Percentiles rank a stretch among this genome's conserved stretches.
phyloP scores from a whole-genome alignment of 2,329 filamentous ascomycete species.

The Fusarium dimerum region DNA sequence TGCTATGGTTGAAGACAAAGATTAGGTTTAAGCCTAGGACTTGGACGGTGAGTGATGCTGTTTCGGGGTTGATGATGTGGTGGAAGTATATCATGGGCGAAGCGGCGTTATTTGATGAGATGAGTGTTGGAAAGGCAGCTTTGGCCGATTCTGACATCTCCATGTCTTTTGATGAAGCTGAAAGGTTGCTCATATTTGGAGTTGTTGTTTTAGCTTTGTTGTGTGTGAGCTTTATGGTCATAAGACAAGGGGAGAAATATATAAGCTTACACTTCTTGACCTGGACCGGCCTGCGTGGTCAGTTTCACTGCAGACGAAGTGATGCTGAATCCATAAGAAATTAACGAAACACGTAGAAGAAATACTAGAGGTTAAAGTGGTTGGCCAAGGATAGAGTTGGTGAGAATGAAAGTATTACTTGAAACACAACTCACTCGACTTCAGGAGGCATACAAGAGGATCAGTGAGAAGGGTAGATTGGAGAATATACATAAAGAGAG shows the following conservation, averaged over 20 bases:
- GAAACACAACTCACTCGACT: background rate
- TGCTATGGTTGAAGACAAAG: slow-evolving; percentile 31
- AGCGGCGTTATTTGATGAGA: slow-evolving; percentile 17
- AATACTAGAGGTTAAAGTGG: background rate
- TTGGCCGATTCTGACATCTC: slow-evolving; percentile 7
- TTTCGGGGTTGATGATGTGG: slow-evolving; percentile 30
- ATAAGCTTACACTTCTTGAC: slow-evolving; percentile 5
- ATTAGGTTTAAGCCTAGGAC: slow-evolving; percentile 36
- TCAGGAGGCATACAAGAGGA: background rate
- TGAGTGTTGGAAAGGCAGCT: slow-evolving; percentile 18
- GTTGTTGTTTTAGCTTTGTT: slow-evolving; percentile 2
- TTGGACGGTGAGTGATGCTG: slow-evolving; percentile 28
- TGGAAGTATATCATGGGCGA: slow-evolving; percentile 32
- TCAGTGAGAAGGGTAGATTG: background rate
- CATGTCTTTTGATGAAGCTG: background rate
- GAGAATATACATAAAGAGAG: no score
- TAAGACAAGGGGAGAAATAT: background rate
- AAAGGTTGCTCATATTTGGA: background rate
- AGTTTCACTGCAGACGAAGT: no score
- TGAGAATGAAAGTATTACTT: background rate
- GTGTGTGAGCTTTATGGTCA: slow-evolving; percentile 4
- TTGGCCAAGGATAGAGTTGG: background rate
- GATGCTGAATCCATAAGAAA: no score
- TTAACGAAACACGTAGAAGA: background rate
- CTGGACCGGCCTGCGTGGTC: no score